phyloP scores from a whole-genome alignment of 768 basidiomycete species.

The Naganishia kalamii region DNA sequence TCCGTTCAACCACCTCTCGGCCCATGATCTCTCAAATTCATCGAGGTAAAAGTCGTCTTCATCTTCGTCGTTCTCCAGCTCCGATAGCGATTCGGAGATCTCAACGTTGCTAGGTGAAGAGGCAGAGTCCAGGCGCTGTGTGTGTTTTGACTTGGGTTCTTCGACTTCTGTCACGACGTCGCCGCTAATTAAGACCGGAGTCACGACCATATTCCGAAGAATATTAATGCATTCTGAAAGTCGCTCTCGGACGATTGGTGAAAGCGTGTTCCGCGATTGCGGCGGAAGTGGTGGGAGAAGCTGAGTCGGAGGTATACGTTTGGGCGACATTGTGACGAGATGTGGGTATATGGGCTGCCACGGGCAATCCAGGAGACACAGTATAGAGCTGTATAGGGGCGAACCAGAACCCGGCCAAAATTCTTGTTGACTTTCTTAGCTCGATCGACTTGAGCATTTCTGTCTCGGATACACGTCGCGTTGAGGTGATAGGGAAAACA shows the following conservation, averaged over 20 bases:
- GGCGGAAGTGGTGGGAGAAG: slow-evolving; percentile 42
- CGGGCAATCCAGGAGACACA: background rate
- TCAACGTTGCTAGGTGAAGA: too few species aligned
- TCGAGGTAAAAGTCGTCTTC: slow-evolving; percentile 31
- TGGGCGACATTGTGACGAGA: background rate
- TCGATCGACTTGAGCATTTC: background rate
- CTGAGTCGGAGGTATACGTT: slow-evolving; percentile 26
- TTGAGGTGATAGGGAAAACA: background rate
- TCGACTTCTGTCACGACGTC: background rate
- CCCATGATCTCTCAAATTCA: slow-evolving; percentile 44
- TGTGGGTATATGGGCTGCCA: background rate
- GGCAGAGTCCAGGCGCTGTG: background rate
- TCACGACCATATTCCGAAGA: background rate
- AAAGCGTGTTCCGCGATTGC: slow-evolving; percentile 30
- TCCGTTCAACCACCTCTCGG: slow-evolving; percentile 43
- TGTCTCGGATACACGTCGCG: slow-evolving; percentile 3
- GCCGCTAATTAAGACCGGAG: slow-evolving; percentile 1
- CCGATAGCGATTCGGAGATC: too few species aligned
- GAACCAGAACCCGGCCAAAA: slow-evolving; percentile 2
- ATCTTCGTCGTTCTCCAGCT: background rate
- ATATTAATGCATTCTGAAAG: slow-evolving; percentile 2
- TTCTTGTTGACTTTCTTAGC: slow-evolving; percentile 13
- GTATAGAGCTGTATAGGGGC: background rate
- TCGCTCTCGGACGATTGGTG: slow-evolving; percentile 24
- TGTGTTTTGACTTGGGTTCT: background rate